phyloP scores from a whole-genome alignment of 2,329 filamentous ascomycete species.

The Fusarium solani-melongenae region DNA sequence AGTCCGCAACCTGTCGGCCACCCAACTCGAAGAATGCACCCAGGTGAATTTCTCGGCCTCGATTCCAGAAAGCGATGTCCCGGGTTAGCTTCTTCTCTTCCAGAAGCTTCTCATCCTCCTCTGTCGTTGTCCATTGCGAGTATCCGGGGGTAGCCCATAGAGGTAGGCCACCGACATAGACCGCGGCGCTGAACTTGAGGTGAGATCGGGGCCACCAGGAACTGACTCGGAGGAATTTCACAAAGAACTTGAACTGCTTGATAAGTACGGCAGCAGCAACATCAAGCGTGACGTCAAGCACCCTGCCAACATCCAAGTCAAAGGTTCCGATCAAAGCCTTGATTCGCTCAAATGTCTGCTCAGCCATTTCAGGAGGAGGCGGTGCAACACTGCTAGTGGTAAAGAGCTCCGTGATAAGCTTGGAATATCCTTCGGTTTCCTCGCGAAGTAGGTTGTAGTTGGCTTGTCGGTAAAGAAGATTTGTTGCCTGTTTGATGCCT shows the following conservation, averaged over 20 bases:
- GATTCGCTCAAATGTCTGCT: slow-evolving; percentile 89
- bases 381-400: slow-evolving; percentile 82
- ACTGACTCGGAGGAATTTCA: slow-evolving; percentile 89
- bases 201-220: slow-evolving; percentile 93
- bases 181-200: slow-evolving; percentile 52
- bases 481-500: slow-evolving; percentile 90
- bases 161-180: slow-evolving; percentile 76
- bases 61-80: slow-evolving; percentile 83
- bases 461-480: slow-evolving; percentile 91
- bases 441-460: slow-evolving; percentile 97
- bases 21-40: slow-evolving; percentile 92
- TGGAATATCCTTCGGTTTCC: slow-evolving; percentile 96
- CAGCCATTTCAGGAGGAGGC: slow-evolving; percentile 79
- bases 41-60: slow-evolving; percentile 80
- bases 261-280: slow-evolving; percentile 94
- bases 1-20: slow-evolving; percentile 72
- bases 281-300: slow-evolving; percentile 93
- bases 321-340: slow-evolving; percentile 97
- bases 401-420: slow-evolving; percentile 95
- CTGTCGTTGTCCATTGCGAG: slow-evolving; percentile 69
- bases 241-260: slow-evolving; percentile 92
- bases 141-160: slow-evolving; percentile 85
- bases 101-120: slow-evolving; percentile 74
- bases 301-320: slow-evolving; percentile 93
- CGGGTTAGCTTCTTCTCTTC: slow-evolving; percentile 69